A percentile compares a stretch with the other conserved stretches of the same genome.
Evolutionary conservation across 768 basidiomycete genomes (phyloP).

Genomic region (Chalciporus sphaerocephalus): DNA sequence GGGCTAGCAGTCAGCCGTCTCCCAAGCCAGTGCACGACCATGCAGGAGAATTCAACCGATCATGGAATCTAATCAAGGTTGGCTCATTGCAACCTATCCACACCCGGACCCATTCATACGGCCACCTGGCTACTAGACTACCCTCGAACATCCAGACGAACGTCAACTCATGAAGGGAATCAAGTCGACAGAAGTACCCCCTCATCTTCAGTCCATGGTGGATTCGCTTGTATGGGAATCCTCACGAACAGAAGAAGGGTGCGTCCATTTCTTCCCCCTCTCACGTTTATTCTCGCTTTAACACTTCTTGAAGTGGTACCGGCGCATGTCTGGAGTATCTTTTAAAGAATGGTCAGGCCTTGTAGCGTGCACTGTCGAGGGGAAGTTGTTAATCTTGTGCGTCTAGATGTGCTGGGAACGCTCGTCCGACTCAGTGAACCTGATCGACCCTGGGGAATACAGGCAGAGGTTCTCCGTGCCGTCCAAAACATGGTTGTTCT

Average conservation of each 20-base stretch:
- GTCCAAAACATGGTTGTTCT: conserved; percentile 90
- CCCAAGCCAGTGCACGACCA: conserved; percentile 58
- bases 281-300: conserved; percentile 5
- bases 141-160: conserved; percentile 85
- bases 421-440: conserved; percentile 83
- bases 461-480: conserved; percentile 80
- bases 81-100: conserved; percentile 8
- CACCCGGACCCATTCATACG: conserved; percentile 4
- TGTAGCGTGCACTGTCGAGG: not conserved
- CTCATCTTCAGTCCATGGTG: conserved; percentile 71
- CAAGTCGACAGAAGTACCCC: conserved; percentile 74
- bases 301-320: conserved; percentile 53
- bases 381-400: conserved; percentile 1
- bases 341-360: conserved; percentile 69
- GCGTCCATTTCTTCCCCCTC: conserved; percentile 30
- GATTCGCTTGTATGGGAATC: conserved; percentile 85
- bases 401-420: conserved; percentile 70
- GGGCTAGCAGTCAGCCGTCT: conserved; percentile 36
- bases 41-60: conserved; percentile 67
- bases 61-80: conserved; percentile 75
- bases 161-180: conserved; percentile 82
- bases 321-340: conserved; percentile 90
- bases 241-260: conserved; percentile 84
- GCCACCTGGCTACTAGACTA: conserved; percentile 53
- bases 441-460: conserved; percentile 86